Conservation (phyloP, 495 filamentous ascomycete species). For the Astrothelium macrocarpum region DNA sequence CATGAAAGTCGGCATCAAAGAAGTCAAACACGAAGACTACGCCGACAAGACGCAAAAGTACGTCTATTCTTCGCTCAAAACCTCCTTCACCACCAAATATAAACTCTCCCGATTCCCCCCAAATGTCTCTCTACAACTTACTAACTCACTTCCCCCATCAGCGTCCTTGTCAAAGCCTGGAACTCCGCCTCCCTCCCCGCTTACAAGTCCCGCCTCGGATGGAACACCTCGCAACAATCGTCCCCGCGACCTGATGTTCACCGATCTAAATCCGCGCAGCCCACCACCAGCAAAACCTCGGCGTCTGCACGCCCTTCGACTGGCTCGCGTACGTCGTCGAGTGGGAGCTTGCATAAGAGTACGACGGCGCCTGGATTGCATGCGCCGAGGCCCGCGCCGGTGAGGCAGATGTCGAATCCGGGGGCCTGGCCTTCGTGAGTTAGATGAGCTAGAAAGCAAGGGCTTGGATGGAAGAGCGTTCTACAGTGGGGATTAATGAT, state of each 20-base stretch:
- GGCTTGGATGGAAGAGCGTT: not conserved
- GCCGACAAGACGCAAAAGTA: constrained; percentile 69
- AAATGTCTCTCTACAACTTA: not conserved
- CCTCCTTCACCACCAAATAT: not conserved
- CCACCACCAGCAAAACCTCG: not conserved
- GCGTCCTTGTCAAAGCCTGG: constrained; percentile 35
- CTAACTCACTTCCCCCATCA: constrained; percentile 1
- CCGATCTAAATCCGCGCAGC: not conserved
- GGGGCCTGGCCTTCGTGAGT: not conserved
- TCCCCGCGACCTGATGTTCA: not conserved
- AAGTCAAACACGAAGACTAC: constrained; percentile 66
- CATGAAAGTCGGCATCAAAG: constrained; percentile 68
- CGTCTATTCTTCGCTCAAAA: constrained; percentile 4
- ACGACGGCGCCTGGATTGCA: not conserved
- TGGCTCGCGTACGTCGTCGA: not conserved
- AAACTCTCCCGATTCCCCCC: not conserved
- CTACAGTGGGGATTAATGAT: not conserved
- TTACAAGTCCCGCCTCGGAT: constrained; percentile 23
- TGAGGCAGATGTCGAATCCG: not conserved
- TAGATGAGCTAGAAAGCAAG: not conserved
- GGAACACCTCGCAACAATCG: constrained; percentile 11
- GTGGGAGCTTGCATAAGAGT: not conserved
- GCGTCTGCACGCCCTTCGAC: not conserved
- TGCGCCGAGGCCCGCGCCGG: not conserved
- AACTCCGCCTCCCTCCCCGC: constrained; percentile 23